Percentiles rank a stretch among this genome's conserved stretches.
Conservation (phyloP, 2,329 filamentous ascomycete genomes). For the Scedosporium aurantiacum region DNA sequence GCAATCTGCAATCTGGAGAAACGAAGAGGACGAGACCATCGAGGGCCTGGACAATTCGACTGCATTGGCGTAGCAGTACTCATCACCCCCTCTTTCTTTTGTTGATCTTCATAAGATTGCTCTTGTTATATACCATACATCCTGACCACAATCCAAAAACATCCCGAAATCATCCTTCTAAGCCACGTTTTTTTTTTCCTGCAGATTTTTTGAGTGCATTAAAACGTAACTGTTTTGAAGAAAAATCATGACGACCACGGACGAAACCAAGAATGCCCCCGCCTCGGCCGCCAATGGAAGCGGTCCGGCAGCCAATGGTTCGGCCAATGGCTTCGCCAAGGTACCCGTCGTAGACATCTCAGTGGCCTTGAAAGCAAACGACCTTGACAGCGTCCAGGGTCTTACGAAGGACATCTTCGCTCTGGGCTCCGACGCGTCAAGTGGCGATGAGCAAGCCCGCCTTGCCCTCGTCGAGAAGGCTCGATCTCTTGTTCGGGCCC, state of each 20-base stretch:
- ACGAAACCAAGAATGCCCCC: background rate
- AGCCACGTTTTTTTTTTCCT: background rate
- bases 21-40: too few relatives aligned
- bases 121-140: background rate
- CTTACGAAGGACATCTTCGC: conserved; percentile 8
- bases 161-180: background rate
- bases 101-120: background rate
- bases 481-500: conserved; percentile 14
- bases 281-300: background rate
- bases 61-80: background rate
- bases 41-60: too few relatives aligned
- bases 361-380: conserved; percentile 10
- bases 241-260: too few relatives aligned
- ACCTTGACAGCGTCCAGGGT: conserved; percentile 8
- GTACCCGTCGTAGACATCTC: conserved; percentile 9
- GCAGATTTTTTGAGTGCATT: too few relatives aligned
- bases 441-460: conserved; percentile 13
- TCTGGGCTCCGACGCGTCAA: background rate
- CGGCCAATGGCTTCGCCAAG: background rate
- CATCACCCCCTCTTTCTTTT: background rate
- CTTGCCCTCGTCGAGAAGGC: conserved; percentile 19
- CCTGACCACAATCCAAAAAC: too few relatives aligned
- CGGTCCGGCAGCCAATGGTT: background rate
- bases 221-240: too few relatives aligned
- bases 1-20: too few relatives aligned